Conservation (phyloP, 1,284 basidiomycete species). For the Malassezia pachydermatis region DNA sequence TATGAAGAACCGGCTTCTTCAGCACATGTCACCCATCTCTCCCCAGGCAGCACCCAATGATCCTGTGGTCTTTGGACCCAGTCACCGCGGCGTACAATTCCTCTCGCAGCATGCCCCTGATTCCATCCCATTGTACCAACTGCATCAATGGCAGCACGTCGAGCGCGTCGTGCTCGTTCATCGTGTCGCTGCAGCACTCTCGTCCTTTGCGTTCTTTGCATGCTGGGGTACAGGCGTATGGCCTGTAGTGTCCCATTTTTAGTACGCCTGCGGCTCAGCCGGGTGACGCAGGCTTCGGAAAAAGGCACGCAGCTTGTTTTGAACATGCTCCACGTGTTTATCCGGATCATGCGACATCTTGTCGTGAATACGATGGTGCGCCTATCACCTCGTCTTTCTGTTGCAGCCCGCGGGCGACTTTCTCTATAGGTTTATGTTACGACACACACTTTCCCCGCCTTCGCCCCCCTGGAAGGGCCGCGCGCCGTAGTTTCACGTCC, state of each 20-base stretch:
- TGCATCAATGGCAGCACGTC: conserved; percentile 8
- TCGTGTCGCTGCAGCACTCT: conserved; percentile 14
- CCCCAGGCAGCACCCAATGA: not conserved
- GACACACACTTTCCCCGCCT: too few species aligned
- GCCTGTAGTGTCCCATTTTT: conserved; percentile 20
- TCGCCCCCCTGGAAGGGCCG: too few species aligned
- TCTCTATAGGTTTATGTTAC: too few species aligned
- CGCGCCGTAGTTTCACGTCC: too few species aligned
- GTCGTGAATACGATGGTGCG: conserved; percentile 15
- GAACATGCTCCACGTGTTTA: conserved; percentile 5
- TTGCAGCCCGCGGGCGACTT: conserved; percentile 15
- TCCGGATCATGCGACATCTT: conserved; percentile 3
- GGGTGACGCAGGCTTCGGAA: conserved; percentile 1
- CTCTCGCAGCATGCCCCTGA: conserved; percentile 3
- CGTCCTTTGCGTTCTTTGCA: conserved; percentile 12
- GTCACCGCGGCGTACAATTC: conserved; percentile 6
- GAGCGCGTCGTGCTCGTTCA: conserved; percentile 14
- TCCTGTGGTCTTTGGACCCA: conserved; percentile 4
- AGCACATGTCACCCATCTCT: not conserved
- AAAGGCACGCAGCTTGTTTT: conserved; percentile 5
- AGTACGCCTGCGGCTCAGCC: conserved; percentile 20
- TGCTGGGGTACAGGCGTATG: conserved; percentile 16
- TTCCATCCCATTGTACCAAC: not conserved
- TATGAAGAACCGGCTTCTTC: conserved; percentile 2
- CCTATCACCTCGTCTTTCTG: conserved; percentile 13